These are phyloP conservation scores for Eutrema salsugineum DNA, from an alignment of 441 rosid species.

Conservation along the genomic window DNA sequence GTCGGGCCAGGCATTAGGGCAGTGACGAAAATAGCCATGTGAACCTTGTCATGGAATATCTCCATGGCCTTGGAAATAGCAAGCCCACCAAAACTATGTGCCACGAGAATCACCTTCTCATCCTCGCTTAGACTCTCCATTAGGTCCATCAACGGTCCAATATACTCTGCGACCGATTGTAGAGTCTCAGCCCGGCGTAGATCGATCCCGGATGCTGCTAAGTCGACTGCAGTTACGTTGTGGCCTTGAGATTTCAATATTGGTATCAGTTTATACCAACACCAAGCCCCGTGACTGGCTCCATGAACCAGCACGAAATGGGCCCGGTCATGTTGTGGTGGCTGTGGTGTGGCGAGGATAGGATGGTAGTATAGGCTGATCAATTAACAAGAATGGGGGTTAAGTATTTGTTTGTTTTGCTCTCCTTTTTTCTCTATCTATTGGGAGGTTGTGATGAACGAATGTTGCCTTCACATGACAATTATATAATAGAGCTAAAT, in stretches of 20 bases:
- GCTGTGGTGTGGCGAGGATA: background rate
- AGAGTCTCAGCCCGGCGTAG: slow-evolving; percentile 26
- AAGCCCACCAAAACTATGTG: slow-evolving; percentile 49
- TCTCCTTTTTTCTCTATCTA: slow-evolving; percentile 2
- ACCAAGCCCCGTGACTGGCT: slow-evolving; percentile 47
- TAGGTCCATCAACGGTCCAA: slow-evolving; percentile 32
- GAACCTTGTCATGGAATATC: slow-evolving; percentile 37
- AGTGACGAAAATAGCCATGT: slow-evolving; percentile 42
- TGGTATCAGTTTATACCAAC: slow-evolving; percentile 44
- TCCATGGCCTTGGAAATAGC: slow-evolving; percentile 60
- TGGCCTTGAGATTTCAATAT: slow-evolving; percentile 39
- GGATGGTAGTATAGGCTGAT: background rate
- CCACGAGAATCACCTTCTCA: slow-evolving; percentile 46
- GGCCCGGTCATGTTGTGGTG: background rate
- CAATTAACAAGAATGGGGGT: slow-evolving; percentile 8
- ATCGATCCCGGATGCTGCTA: slow-evolving; percentile 38
- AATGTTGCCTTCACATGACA: background rate
- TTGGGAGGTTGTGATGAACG: slow-evolving; percentile 5
- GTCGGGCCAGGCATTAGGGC: slow-evolving; percentile 54
- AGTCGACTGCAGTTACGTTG: slow-evolving; percentile 39
- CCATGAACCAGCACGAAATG: slow-evolving; percentile 50
- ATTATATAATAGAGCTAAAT: background rate
- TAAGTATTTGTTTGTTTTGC: slow-evolving; percentile 8
- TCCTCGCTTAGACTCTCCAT: slow-evolving; percentile 29
- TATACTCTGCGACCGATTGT: slow-evolving; percentile 32